Percentiles rank a stretch among this genome's conserved stretches.
phyloP scores from a whole-genome alignment of 495 filamentous ascomycete genomes.

The Penicillium tannophilum region DNA sequence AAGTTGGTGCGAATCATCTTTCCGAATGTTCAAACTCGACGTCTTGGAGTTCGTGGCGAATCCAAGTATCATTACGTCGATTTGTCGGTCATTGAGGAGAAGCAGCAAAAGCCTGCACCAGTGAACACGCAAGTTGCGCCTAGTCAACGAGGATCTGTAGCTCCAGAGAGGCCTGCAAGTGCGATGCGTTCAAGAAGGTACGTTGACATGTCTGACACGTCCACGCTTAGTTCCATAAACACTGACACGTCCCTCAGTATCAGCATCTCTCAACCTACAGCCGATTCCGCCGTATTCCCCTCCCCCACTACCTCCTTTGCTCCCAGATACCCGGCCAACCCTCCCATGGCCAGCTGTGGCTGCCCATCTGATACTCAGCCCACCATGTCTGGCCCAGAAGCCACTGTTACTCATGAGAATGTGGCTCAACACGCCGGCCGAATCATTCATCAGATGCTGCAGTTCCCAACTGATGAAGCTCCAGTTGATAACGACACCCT shows the following conservation, averaged over 20 bases:
- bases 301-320: slow-evolving; percentile 53
- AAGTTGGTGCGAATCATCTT: slow-evolving; percentile 97
- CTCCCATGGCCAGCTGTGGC: slow-evolving; percentile 28
- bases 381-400: slow-evolving; percentile 20
- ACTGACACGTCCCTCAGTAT: slow-evolving; percentile 25
- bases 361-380: slow-evolving; percentile 22
- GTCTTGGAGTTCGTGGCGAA: slow-evolving; percentile 90
- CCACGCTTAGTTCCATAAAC: slow-evolving; percentile 6
- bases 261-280: slow-evolving; percentile 52
- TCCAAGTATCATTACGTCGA: slow-evolving; percentile 99
- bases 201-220: slow-evolving; percentile 2
- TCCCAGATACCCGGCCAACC: slow-evolving; percentile 31
- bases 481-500: slow-evolving; percentile 66
- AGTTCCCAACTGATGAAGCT: slow-evolving; percentile 60
- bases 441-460: slow-evolving; percentile 67
- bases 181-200: slow-evolving; percentile 42
- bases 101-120: slow-evolving; percentile 41
- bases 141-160: slow-evolving; percentile 17
- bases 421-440: slow-evolving; percentile 45
- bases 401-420: slow-evolving; percentile 43
- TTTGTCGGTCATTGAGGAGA: slow-evolving; percentile 65
- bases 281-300: slow-evolving; percentile 71
- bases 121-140: slow-evolving; percentile 31
- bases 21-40: slow-evolving; percentile 86
- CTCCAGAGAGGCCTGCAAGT: slow-evolving; percentile 29